phyloP scores from a whole-genome alignment of 2,329 filamentous ascomycete species.

The Claviceps arundinis region DNA sequence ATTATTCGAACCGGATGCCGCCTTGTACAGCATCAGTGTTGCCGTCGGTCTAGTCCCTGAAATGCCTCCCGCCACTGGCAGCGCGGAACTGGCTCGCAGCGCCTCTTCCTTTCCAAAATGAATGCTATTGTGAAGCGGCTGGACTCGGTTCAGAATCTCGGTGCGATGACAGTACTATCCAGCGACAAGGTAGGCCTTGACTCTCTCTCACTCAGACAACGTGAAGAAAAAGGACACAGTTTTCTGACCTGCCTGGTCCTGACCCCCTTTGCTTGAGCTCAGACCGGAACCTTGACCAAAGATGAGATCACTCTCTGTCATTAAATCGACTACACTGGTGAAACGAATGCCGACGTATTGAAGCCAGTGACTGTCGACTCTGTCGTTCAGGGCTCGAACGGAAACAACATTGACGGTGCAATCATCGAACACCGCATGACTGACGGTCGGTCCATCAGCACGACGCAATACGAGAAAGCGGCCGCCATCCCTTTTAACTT shows the following conservation, averaged over 20 bases:
- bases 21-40: slow-evolving; percentile 17
- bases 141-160: slow-evolving; percentile 17
- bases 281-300: slow-evolving; percentile 17
- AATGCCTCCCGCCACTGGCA: slow-evolving; percentile 18
- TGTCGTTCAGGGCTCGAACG: slow-evolving; percentile 12
- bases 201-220: background rate
- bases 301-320: slow-evolving; percentile 15
- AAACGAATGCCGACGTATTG: slow-evolving; percentile 9
- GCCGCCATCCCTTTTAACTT: slow-evolving; percentile 15
- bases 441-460: slow-evolving; percentile 7
- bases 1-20: slow-evolving; percentile 14
- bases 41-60: slow-evolving; percentile 17
- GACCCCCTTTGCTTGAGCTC: background rate
- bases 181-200: slow-evolving; percentile 14
- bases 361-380: slow-evolving; percentile 16
- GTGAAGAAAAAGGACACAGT: background rate
- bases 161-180: slow-evolving; percentile 17
- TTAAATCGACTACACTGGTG: slow-evolving; percentile 11
- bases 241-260: background rate
- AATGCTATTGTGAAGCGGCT: slow-evolving; percentile 23
- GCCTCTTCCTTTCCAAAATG: slow-evolving; percentile 17
- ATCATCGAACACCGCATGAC: slow-evolving; percentile 10
- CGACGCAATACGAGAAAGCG: slow-evolving; percentile 12
- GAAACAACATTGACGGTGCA: slow-evolving; percentile 17
- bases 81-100: slow-evolving; percentile 16